Base-by-base conservation (phyloP, 805 yeast genomes). In the Pichia phayaonensis region DNA sequence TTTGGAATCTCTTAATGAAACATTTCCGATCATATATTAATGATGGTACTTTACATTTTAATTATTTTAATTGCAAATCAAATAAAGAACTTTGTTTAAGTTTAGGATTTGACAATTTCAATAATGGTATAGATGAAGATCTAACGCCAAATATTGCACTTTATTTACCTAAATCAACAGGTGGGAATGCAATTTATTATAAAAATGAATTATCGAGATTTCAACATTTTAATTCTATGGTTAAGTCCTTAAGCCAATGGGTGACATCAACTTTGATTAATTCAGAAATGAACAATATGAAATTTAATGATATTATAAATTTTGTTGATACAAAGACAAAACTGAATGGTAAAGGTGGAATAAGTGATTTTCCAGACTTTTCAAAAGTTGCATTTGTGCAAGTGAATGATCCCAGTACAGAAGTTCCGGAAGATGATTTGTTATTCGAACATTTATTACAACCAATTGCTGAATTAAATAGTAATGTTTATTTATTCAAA, bases 371-470 rank as follows among this genome's bases (percentile, higher is more conserved):
- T 12, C 59, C 59, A 12, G 54, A 52, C 26, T 67, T 65, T 27
- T 67, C 83, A 59, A 63, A 72, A 39, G 67, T 82, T 3, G 72
- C 81, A 0, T 76, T 83, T 54, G 73, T 84, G 5, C 82, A 75
- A 55, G 67, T 72, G 44, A 78, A 73, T 59, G 83, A 81, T 51
- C 65, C 66, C n/a, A 72, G 74, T 20, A 69, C 79, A 0, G 68
- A 69, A 6, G 71, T 80, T 1, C 72, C 71, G 2, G 94, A 86
- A 61, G 94, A 86, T 64, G 75, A 74, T 55, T 76, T 76, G 27
- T 64, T 84, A 6, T 67, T 86, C 51, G 81, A 83, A 7, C 76
- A 82, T 56, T 57, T 86, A 42, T 63, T 83, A 42, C 85, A 83
- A 49, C 80, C 80, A 13, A 66, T 83, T 21, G 78, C 85, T 53